Percentiles rank a stretch among this genome's conserved stretches.
These are phyloP conservation scores for Entomortierella beljakovae DNA, from an alignment of 192 early-diverging fungal species.

Conservation along the genomic window DNA sequence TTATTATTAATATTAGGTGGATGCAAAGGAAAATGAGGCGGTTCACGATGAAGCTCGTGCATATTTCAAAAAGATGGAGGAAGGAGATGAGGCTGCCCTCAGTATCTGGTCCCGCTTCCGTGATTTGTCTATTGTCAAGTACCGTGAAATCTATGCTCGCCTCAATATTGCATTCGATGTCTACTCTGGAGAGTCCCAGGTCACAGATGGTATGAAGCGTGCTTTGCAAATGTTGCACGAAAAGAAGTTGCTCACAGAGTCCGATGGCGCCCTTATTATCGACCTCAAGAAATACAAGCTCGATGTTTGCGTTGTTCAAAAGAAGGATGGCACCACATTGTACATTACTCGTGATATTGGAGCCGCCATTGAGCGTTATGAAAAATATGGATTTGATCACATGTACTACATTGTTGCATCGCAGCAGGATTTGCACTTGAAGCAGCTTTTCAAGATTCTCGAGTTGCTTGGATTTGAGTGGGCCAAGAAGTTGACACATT, in stretches of 20 bases:
- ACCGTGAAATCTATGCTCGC: conserved; percentile 91
- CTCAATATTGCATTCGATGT: conserved; percentile 94
- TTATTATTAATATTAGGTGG: conserved; percentile 51
- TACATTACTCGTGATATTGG: conserved; percentile 98
- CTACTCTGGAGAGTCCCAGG: conserved; percentile 96
- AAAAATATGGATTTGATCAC: conserved; percentile 89
- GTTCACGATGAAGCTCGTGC: conserved; percentile 89
- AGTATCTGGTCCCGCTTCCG: conserved; percentile 91
- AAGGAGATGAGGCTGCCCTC: conserved; percentile 85
- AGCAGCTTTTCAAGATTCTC: conserved; percentile 95
- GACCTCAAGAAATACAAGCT: conserved; percentile 89
- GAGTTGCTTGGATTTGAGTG: conserved; percentile 86
- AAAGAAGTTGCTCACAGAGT: conserved; percentile 76
- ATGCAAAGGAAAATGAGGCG: conserved; percentile 69
- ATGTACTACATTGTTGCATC: conserved; percentile 93
- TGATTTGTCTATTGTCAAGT: conserved; percentile 90
- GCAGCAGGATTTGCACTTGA: conserved; percentile 92
- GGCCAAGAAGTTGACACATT: conserved; percentile 85
- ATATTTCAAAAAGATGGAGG: conserved; percentile 96
- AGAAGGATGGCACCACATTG: conserved; percentile 91
- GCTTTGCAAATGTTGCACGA: conserved; percentile 80
- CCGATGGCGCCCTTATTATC: conserved; percentile 88
- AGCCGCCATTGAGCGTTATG: conserved; percentile 91
- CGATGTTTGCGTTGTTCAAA: conserved; percentile 84
- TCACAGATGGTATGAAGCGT: conserved; percentile 75